Base-by-base conservation (phyloP, 2,329 filamentous ascomycete species). In the Rugonectria rugulosa region DNA sequence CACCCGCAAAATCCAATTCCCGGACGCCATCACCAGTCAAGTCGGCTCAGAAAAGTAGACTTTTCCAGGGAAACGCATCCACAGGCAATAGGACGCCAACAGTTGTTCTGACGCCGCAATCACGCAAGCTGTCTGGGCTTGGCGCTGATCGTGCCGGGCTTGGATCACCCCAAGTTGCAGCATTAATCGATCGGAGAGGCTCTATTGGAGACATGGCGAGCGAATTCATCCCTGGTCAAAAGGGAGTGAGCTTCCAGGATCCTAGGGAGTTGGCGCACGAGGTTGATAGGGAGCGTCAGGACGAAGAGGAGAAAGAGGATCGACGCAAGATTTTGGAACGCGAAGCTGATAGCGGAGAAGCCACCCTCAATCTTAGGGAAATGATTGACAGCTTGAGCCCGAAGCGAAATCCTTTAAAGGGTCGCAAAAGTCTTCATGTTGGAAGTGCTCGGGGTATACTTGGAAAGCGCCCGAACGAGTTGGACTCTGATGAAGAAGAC, bases 311-410 rank as follows among this genome's bases (percentile, higher is more conserved):
- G 24, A 82, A 80, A 49, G 87, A 90, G 67, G 84, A 82, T 65
- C 77, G 80, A 9, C 79, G 82, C n/a, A 80, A 75, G 42, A 80
- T 84, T 38, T 74, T 84, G 17, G 79, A 85, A 64, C 77, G 81
- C 26, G 81, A 84, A 63, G 78, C 75, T 46, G 73, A 70, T 15
- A 67, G 63, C 10, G 82, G 79, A 41, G 88, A 91, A 60, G 79
- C 78, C 3, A 89, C 88, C 0, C 73, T 87, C 29, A 91, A 86
- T 59, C 75, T 94, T 37, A 89, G 85, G 59, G 88, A 91, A 60
- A 88, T 92, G 84, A 94, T 94, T 57, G 82, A 89, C 57, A 89
- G 85, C 53, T 79, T 94, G 59, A 92, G 89, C 20, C 90, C 91
- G 0, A 91, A 90, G 73, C 91, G 91, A 71, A 87, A 84, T 49